These are phyloP conservation scores for Aspergillus leporis DNA, from an alignment of 495 filamentous ascomycete species.

Conservation along the genomic window DNA sequence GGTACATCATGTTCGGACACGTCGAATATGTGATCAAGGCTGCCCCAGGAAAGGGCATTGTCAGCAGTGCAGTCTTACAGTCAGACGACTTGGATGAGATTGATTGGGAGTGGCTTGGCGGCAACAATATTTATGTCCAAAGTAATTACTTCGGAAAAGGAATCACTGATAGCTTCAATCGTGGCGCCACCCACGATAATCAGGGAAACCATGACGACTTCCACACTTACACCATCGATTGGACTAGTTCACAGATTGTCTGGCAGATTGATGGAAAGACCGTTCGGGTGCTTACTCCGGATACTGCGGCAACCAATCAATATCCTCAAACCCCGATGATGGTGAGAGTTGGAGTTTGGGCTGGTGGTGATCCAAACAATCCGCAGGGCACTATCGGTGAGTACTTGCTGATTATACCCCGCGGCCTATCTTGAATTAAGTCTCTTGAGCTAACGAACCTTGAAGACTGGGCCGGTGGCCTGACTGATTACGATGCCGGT, in stretches of 20 bases:
- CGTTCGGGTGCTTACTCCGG: slow-evolving; percentile 66
- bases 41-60: slow-evolving; percentile 62
- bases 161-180: slow-evolving; percentile 63
- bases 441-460: slow-evolving; percentile 22
- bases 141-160: slow-evolving; percentile 92
- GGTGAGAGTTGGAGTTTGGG: slow-evolving; percentile 82
- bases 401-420: slow-evolving; percentile 18
- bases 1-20: slow-evolving; percentile 74
- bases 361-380: slow-evolving; percentile 73
- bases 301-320: slow-evolving; percentile 61
- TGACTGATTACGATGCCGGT: slow-evolving; percentile 73
- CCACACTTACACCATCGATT: slow-evolving; percentile 84
- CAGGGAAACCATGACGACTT: slow-evolving; percentile 54
- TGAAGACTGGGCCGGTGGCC: slow-evolving; percentile 79
- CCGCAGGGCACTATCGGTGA: slow-evolving; percentile 65
- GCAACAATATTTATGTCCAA: slow-evolving; percentile 59
- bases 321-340: slow-evolving; percentile 90
- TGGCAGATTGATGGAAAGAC: slow-evolving; percentile 72
- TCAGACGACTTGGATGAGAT: slow-evolving; percentile 89
- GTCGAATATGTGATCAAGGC: slow-evolving; percentile 60
- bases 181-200: slow-evolving; percentile 58
- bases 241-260: slow-evolving; percentile 69
- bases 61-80: slow-evolving; percentile 77
- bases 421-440: background rate
- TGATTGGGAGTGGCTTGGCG: slow-evolving; percentile 85